These are phyloP conservation scores for Nannizzia gypsea DNA, from an alignment of 2,329 filamentous ascomycete species.

Conservation along the genomic window DNA sequence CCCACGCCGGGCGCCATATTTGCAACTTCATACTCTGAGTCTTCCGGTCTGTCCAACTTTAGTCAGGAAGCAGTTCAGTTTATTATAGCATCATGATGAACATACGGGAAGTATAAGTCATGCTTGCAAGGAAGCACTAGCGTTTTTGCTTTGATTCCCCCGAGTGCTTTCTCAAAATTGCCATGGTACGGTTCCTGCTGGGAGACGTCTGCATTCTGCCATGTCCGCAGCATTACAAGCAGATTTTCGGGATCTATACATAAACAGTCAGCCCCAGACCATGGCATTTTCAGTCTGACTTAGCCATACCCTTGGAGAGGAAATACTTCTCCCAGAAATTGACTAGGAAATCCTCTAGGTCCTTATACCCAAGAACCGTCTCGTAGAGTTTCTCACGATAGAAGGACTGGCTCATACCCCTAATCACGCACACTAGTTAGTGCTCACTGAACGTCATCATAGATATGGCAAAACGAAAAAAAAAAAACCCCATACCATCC, in stretches of 20 bases:
- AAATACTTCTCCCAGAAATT: constrained; percentile 69
- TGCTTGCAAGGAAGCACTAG: constrained; percentile 61
- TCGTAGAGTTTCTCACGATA: constrained; percentile 62
- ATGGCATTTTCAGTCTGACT: background rate
- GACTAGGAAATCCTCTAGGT: constrained; percentile 61
- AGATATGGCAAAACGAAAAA: background rate
- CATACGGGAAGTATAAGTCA: constrained; percentile 66
- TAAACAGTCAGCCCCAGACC: background rate
- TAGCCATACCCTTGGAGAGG: constrained; percentile 45
- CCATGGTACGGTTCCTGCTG: constrained; percentile 56
- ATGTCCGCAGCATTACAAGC: constrained; percentile 63
- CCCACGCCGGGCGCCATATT: constrained; percentile 51
- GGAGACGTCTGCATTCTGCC: constrained; percentile 63
- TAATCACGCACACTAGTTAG: constrained; percentile 12
- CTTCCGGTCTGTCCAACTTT: constrained; percentile 48
- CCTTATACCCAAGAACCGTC: constrained; percentile 50
- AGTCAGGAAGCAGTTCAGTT: background rate
- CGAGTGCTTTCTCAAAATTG: constrained; percentile 54
- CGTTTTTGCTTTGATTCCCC: constrained; percentile 58
- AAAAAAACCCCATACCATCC: constrained; percentile 50
- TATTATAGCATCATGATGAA: constrained; percentile 8
- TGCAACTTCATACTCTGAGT: constrained; percentile 60
- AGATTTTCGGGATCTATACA: constrained; percentile 57
- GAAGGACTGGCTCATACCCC: constrained; percentile 69
- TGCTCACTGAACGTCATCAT: background rate